Percentiles rank a stretch among this genome's conserved stretches.
These are phyloP conservation scores for Cladosporium sp. DNA, from an alignment of 2,329 filamentous ascomycete species.

Conservation along the genomic window DNA sequence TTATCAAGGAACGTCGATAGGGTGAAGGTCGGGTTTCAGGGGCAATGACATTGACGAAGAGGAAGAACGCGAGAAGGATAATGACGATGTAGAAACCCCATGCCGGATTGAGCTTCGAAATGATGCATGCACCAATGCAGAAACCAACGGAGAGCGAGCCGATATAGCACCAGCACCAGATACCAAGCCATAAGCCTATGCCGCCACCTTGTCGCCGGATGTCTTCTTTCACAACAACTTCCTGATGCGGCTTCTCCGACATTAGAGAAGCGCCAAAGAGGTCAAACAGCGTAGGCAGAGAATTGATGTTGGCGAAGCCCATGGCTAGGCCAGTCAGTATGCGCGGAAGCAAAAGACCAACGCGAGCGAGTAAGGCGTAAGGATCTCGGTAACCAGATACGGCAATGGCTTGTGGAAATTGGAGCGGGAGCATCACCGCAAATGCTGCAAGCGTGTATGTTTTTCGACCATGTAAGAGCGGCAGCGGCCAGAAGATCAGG, in stretches of 20 bases:
- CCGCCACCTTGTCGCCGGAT: slow-evolving; percentile 71
- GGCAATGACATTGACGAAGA: slow-evolving; percentile 66
- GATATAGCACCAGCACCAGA: slow-evolving; percentile 75
- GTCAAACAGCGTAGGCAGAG: slow-evolving; percentile 66
- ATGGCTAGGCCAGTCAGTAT: slow-evolving; percentile 64
- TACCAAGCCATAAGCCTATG: slow-evolving; percentile 73
- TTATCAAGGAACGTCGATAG: slow-evolving; percentile 64
- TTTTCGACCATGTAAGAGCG: slow-evolving; percentile 71
- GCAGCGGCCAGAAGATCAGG: slow-evolving; percentile 68
- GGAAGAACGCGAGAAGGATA: slow-evolving; percentile 59
- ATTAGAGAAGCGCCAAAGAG: slow-evolving; percentile 73
- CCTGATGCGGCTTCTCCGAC: slow-evolving; percentile 68
- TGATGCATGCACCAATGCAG: slow-evolving; percentile 65
- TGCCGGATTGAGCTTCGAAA: slow-evolving; percentile 58
- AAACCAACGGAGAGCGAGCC: slow-evolving; percentile 70
- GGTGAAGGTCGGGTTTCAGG: slow-evolving; percentile 69
- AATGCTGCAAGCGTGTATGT: slow-evolving; percentile 70
- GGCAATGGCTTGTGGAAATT: slow-evolving; percentile 71
- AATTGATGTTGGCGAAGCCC: slow-evolving; percentile 75
- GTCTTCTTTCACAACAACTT: slow-evolving; percentile 63
- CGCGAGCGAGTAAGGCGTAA: slow-evolving; percentile 53
- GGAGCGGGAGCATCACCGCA: slow-evolving; percentile 64
- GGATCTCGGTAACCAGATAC: slow-evolving; percentile 56
- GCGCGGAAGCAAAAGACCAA: slow-evolving; percentile 60
- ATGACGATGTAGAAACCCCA: slow-evolving; percentile 76